Conservation (phyloP, 1,284 basidiomycete species). For the Rhodotorula sp. region DNA sequence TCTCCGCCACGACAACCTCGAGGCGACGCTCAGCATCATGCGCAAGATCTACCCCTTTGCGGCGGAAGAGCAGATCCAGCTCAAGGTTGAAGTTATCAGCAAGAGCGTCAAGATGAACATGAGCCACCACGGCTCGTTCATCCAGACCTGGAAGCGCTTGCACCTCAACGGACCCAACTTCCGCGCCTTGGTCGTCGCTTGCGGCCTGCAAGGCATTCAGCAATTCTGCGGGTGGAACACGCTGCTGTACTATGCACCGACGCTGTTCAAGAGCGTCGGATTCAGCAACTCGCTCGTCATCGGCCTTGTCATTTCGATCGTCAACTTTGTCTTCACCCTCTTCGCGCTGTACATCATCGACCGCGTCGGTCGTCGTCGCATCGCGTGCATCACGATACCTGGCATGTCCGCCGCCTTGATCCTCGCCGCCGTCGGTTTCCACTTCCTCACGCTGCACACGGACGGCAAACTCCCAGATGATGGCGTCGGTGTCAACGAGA, state of each 20-base stretch:
- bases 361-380: constrained; percentile 68
- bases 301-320: constrained; percentile 71
- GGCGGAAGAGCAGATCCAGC: constrained; percentile 61
- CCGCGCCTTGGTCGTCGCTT: constrained; percentile 61
- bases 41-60: constrained; percentile 66
- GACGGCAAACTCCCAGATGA: constrained; percentile 61
- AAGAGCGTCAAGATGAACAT: constrained; percentile 64
- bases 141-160: constrained; percentile 37
- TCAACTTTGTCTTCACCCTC: constrained; percentile 78
- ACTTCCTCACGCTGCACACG: constrained; percentile 67
- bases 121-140: constrained; percentile 58
- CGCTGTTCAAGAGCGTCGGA: constrained; percentile 73
- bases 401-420: constrained; percentile 71
- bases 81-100: constrained; percentile 62
- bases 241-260: constrained; percentile 52
- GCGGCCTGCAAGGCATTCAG: constrained; percentile 76
- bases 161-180: constrained; percentile 36
- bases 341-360: constrained; percentile 72
- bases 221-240: constrained; percentile 67
- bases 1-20: constrained; percentile 58
- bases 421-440: constrained; percentile 70
- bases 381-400: constrained; percentile 73
- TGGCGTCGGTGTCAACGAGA: constrained; percentile 62
- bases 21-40: constrained; percentile 58
- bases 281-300: constrained; percentile 77